Base-by-base conservation (phyloP, 257 asterid genomes). In the Verbascum thapsus region DNA sequence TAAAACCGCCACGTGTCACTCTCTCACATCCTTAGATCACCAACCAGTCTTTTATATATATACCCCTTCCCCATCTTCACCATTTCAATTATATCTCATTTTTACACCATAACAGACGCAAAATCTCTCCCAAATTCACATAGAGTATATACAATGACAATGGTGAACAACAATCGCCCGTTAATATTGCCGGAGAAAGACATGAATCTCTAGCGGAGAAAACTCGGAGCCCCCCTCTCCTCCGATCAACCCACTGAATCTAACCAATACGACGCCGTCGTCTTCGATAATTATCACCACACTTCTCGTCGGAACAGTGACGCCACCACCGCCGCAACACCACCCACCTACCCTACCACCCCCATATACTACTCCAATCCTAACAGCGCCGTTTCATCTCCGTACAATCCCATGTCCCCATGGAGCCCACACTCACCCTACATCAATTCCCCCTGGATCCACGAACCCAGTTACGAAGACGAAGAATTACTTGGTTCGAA, bases 391-490 rank as follows among this genome's bases (percentile, higher is more conserved):
- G n/a, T 49, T 5, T 72, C 88, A 1, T 85, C 98, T 0, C 94
- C 96, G 0, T 79, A 67, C n/a, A n/a, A n/a, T 6, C 61, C 49
- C 64, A 71, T 78, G 76, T 91, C 98, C 1, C 98, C 98, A 2
- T 91, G 90, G 94, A 88, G 75, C 69, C 86, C 85, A 0, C 78
- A 86, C 5, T 85, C 96, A 0, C 95, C 98, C 5, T 88, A 71
- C 9, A 10, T 74, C 0, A 90, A 90, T 58, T 90, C 98, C 0
- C 98, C 98, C 0, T 91, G 98, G 98, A 76, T 67, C 11, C 84
- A 77, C 1, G 76, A 55, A 6, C 81, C 80, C 5, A 66, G 72
- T 0, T n/a, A 58, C 0, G 76, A 72, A 17, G 72, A 63, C 1
- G 62, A 23, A 4, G 42, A 62, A 0, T 64, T 38, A 50, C 17